Evolutionary conservation across 2,329 filamentous ascomycete species (phyloP).

Genomic region (Fusarium bactridioides): DNA sequence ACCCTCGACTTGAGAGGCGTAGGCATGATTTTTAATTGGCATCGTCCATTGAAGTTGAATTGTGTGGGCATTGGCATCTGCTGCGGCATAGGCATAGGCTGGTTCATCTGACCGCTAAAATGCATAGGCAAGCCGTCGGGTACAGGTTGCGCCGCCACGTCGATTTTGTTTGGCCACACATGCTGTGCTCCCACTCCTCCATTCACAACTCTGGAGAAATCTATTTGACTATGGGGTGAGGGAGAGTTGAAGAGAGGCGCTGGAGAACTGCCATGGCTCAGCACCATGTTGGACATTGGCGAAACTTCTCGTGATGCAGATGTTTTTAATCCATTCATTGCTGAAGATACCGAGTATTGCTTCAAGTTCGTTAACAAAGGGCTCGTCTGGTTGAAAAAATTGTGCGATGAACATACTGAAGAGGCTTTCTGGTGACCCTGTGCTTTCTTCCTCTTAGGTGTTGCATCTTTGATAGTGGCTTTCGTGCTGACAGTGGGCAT

Average conservation of each 20-base stretch:
- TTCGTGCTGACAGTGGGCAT: conserved; percentile 53
- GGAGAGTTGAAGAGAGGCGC: conserved; percentile 57
- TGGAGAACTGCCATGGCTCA: conserved; percentile 63
- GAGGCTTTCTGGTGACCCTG: conserved; percentile 41
- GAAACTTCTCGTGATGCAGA: conserved; percentile 62
- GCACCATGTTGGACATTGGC: conserved; percentile 59
- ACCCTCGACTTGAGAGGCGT: conserved; percentile 87
- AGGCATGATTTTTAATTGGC: conserved; percentile 67
- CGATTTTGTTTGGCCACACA: conserved; percentile 49
- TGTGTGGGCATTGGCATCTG: conserved; percentile 41
- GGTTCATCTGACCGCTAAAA: conserved; percentile 40
- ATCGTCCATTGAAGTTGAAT: conserved; percentile 47
- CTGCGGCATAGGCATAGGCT: conserved; percentile 44
- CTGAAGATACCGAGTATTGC: conserved; percentile 61
- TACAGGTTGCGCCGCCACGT: conserved; percentile 35
- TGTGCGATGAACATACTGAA: conserved; percentile 50
- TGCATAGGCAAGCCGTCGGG: conserved; percentile 39
- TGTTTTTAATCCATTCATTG: conserved; percentile 58
- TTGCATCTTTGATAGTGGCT: conserved; percentile 40
- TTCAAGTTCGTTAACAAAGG: conserved; percentile 43
- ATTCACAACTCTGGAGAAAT: conserved; percentile 48
- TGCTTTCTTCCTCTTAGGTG: conserved; percentile 36
- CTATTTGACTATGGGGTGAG: conserved; percentile 52
- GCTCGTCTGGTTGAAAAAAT: neutral
- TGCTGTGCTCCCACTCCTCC: conserved; percentile 36